Evolutionary conservation across 176 grass and related monocot species (phyloP).

Genomic region (Cenchrus americanus): DNA sequence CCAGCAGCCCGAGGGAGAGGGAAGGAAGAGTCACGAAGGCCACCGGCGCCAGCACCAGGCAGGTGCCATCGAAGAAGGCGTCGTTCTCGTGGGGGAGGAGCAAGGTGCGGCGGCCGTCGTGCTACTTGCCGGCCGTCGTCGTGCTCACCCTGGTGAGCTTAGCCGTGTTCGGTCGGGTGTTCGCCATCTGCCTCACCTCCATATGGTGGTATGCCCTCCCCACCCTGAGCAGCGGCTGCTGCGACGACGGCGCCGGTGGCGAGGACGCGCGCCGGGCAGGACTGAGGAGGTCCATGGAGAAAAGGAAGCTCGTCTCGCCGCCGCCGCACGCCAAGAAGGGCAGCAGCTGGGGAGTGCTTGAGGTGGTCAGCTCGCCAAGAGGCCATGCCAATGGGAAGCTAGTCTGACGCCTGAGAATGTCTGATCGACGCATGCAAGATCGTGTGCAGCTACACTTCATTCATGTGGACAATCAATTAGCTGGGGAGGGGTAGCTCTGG

Average conservation of each 20-base stretch:
- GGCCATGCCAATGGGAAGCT: slow-evolving; percentile 22
- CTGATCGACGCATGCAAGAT: background rate
- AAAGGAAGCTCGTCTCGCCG: slow-evolving; percentile 1
- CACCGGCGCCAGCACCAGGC: too few relatives aligned
- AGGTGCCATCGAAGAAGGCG: slow-evolving; percentile 4
- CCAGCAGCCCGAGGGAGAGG: background rate
- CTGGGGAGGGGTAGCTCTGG: background rate
- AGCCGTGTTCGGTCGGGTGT: slow-evolving; percentile 62
- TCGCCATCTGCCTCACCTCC: slow-evolving; percentile 70
- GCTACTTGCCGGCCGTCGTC: slow-evolving; percentile 60
- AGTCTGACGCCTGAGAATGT: background rate
- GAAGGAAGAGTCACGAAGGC: background rate
- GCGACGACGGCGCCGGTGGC: background rate
- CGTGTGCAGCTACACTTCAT: background rate
- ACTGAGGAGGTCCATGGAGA: slow-evolving; percentile 19
- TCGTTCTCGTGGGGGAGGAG: slow-evolving; percentile 24
- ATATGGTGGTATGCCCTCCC: slow-evolving; percentile 76
- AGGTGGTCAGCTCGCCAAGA: slow-evolving; percentile 27
- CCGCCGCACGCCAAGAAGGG: slow-evolving; percentile 30
- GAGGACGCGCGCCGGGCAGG: background rate
- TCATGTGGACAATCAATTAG: background rate
- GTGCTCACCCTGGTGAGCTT: slow-evolving; percentile 55
- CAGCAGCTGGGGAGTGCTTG: background rate
- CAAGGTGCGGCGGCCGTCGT: slow-evolving; percentile 25
- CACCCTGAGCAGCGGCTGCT: slow-evolving; percentile 17